These are phyloP conservation scores for Ustilago curta DNA, from an alignment of 1,284 basidiomycete genomes.

Conservation along the genomic window DNA sequence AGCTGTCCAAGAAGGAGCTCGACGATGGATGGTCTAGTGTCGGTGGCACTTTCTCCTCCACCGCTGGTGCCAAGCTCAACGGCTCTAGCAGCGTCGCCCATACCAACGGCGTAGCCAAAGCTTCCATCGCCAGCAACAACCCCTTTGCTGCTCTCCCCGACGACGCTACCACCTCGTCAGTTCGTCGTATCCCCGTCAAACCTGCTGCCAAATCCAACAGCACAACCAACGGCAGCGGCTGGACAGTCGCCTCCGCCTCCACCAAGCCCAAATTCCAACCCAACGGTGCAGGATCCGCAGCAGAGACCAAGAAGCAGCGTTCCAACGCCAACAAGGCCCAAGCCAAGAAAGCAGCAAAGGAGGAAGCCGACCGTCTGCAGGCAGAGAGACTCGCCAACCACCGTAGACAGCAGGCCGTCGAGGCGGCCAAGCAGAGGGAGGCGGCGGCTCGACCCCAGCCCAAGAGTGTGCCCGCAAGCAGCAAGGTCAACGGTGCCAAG, in stretches of 20 bases:
- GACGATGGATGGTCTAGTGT: slow-evolving; percentile 51
- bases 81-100: slow-evolving; percentile 9
- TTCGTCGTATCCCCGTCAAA: slow-evolving; percentile 22
- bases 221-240: slow-evolving; percentile 9
- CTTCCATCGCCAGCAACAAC: slow-evolving; percentile 44
- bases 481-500: slow-evolving; percentile 28
- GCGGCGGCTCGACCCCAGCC: slow-evolving; percentile 27
- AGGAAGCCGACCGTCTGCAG: slow-evolving; percentile 53
- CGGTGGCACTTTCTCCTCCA: slow-evolving; percentile 23
- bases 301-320: slow-evolving; percentile 59
- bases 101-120: neutral
- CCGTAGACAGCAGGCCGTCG: slow-evolving; percentile 43
- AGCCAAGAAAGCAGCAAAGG: slow-evolving; percentile 58
- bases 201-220: neutral
- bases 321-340: slow-evolving; percentile 57
- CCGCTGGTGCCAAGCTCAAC: slow-evolving; percentile 15
- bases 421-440: slow-evolving; percentile 31
- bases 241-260: slow-evolving; percentile 21
- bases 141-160: slow-evolving; percentile 53
- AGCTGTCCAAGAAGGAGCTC: slow-evolving; percentile 26
- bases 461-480: slow-evolving; percentile 9
- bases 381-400: slow-evolving; percentile 56
- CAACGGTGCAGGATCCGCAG: neutral
- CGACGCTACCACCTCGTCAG: slow-evolving; percentile 34
- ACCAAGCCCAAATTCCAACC: slow-evolving; percentile 4